Base-by-base conservation (phyloP, 2,329 filamentous ascomycete genomes). In the Calonectria naviculata region DNA sequence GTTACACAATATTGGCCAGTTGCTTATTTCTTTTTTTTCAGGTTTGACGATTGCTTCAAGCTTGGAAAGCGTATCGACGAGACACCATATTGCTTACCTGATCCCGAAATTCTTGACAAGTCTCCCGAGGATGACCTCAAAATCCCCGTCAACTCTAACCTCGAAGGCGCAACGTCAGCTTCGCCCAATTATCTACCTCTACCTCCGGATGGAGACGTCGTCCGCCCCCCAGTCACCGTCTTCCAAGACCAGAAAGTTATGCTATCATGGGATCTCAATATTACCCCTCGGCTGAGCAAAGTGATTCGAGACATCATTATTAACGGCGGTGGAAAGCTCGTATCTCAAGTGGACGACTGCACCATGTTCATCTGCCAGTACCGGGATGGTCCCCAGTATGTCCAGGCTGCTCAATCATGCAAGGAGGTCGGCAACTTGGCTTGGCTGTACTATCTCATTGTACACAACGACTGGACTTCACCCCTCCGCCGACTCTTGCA, bases 11-110 rank as follows among this genome's bases (percentile, higher is more conserved):
- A 41, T 7, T 21, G 28, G 46, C 42, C 74, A 31, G 75, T 38
- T 58, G 31, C 34, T 58, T 8, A 58, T n/a, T 15, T 6, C n/a
- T 1, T n/a, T 15, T 6, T n/a, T 1, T 29, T 0, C 19, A 95
- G 94, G 95, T 98, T 99, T 80, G 96, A 98, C 77, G 96, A 98
- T 81, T 99, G 97, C 83, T 90, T 99, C 76, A 97, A 94, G 83
- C 90, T 99, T 31, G 95, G 96, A 61, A 95, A 95, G 82, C 92
- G 94, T 70, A 98, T 99, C 76, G 93, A 94, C 76, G 97, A 99
- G 81, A 85, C 87, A 8, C 97, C 97, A 0, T 99, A 99, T 80
- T 85, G 90, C 24, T 88, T 98, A 1, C 97, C 97, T 1, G 88
- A 98, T 74, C 94, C 97, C 1, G 94, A 97, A 74, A 93, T 97